A percentile compares a stretch with the other conserved stretches of the same genome.
Conservation (phyloP, 2,329 filamentous ascomycete genomes). For the Trichoderma citrinoviride region DNA sequence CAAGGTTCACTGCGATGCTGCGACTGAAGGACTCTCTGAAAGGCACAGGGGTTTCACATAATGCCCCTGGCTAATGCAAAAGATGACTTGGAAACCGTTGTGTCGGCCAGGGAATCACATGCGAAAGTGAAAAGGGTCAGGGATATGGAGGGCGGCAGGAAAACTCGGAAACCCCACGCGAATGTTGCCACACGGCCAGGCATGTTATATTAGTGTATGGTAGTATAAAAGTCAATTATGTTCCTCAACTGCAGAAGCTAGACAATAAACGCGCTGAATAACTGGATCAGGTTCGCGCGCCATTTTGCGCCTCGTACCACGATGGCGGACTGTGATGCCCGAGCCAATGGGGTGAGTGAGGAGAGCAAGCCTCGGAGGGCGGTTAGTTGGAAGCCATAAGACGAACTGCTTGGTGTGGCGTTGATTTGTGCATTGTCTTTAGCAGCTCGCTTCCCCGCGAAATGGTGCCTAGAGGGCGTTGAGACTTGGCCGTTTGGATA, state of each 20-base stretch:
- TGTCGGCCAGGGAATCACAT: neutral
- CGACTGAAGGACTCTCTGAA: neutral
- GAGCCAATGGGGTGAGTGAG: neutral
- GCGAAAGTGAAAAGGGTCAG: neutral
- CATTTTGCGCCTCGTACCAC: neutral
- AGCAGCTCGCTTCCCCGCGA: neutral
- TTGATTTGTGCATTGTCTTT: neutral
- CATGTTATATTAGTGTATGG: neutral
- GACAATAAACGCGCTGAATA: neutral
- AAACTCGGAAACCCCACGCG: neutral
- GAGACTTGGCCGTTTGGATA: neutral
- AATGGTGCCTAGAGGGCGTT: neutral
- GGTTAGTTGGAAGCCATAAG: neutral
- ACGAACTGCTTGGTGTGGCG: no score
- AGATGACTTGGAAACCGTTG: neutral
- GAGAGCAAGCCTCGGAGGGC: neutral
- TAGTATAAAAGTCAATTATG: neutral
- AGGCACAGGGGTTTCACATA: neutral
- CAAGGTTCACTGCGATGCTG: neutral
- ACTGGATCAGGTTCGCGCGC: neutral
- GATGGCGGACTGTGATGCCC: neutral
- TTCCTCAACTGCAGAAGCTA: neutral
- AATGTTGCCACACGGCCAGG: neutral
- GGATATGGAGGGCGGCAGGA: neutral
- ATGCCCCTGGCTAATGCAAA: slow-evolving; percentile 1